Base-by-base conservation (phyloP, 2,329 filamentous ascomycete species). In the Ceratocystis colombiana region DNA sequence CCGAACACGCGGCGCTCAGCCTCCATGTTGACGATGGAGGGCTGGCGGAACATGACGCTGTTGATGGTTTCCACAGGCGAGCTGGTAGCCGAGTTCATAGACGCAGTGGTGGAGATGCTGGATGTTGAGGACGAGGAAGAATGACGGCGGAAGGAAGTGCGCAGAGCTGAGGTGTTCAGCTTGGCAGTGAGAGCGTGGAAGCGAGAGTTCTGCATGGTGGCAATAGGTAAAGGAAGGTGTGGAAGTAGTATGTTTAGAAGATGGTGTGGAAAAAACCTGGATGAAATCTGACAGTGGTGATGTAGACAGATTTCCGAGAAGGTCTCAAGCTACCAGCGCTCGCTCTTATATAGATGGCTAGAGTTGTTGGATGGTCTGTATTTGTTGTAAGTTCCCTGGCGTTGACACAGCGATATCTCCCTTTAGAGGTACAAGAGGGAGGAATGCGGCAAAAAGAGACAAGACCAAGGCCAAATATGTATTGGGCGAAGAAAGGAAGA, bases 31-130 rank as follows among this genome's bases (percentile, higher is more conserved):
- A 81, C 72, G 69, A 84, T 79, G 20, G 80, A 83, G 12, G 82
- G 80, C 70, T 83, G 82, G n/a, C 79, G 77, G 70, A 80, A 78
- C 68, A 86, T 79, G 72, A 85, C 79, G 71, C 77, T 80, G 75
- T 84, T 85, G 76, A 85, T 82, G 64, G 80, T 80, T 72, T 74
- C 77, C 62, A 76, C 75, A 17, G 77, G 76, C 2, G 76, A 78
- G 53, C 78, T 78, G 33, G 77, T 75, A 17, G 75, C 72, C 25
- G 73, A 72, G 62, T 57, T 68, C 25, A 68, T 68, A 25, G 67
- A 66, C 1, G 64, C 28, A 30, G 61, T 64, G 7, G 67, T 64
- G 12, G 44, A 17, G 25, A 48, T 48, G 8, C 68, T 68, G 2
- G 78, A 77, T 0, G 79, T 79, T 22, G 77, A 73, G 10, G 79